Percentiles rank a stretch among this genome's conserved stretches.
Conservation (phyloP, 1,284 basidiomycete species). For the Rhodotorula sp. region DNA sequence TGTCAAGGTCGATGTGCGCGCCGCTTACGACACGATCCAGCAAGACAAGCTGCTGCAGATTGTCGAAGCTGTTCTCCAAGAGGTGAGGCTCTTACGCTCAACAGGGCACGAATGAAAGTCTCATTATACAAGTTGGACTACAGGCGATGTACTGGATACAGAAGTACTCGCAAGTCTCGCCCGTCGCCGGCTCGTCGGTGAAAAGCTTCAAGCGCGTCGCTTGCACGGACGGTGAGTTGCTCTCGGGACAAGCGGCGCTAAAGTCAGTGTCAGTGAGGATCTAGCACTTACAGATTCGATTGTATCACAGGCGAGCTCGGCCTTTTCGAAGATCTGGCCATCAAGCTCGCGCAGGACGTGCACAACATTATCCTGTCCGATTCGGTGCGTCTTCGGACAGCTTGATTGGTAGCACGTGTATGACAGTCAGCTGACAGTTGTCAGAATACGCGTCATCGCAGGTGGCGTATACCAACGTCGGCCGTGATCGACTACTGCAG, state of each 20-base stretch:
- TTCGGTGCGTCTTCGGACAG: slow-evolving; percentile 56
- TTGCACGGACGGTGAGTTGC: slow-evolving; percentile 60
- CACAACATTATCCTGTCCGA: slow-evolving; percentile 82
- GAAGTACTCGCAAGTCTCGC: slow-evolving; percentile 62
- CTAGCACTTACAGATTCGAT: not conserved
- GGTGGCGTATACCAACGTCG: slow-evolving; percentile 63
- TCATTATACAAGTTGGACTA: not conserved
- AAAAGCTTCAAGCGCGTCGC: slow-evolving; percentile 63
- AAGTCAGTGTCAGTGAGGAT: too few relatives aligned
- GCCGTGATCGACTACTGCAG: slow-evolving; percentile 62
- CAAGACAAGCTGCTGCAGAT: slow-evolving; percentile 81
- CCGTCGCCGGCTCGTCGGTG: slow-evolving; percentile 57
- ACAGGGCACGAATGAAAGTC: too few relatives aligned
- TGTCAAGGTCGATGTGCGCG: slow-evolving; percentile 91
- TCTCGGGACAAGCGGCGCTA: too few relatives aligned
- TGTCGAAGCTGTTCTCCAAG: slow-evolving; percentile 66
- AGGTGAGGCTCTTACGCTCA: slow-evolving; percentile 55
- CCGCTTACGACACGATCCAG: slow-evolving; percentile 95
- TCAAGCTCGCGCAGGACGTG: slow-evolving; percentile 62
- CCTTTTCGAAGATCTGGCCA: slow-evolving; percentile 68
- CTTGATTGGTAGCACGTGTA: too few relatives aligned
- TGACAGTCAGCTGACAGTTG: not conserved
- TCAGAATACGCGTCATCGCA: slow-evolving; percentile 35
- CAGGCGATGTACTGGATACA: slow-evolving; percentile 57
- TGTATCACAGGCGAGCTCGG: slow-evolving; percentile 62